Percentiles rank a stretch among this genome's conserved stretches.
Conservation (phyloP, 2,329 filamentous ascomycete species). For the Thermomyces lanuginosus region DNA sequence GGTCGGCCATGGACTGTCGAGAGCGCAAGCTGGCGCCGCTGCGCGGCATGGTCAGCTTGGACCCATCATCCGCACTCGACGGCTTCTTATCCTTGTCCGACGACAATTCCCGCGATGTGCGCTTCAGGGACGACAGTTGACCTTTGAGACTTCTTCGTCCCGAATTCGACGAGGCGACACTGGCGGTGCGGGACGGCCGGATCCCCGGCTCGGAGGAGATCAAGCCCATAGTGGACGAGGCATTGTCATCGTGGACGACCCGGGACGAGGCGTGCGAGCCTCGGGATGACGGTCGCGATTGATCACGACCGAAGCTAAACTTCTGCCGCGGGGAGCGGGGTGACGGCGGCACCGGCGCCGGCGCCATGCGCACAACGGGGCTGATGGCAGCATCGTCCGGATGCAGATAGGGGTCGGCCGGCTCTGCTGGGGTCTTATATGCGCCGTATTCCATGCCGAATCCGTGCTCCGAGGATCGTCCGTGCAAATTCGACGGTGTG, state of each 20-base stretch:
- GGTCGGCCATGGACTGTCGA: constrained; percentile 26
- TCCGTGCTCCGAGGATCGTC: constrained; percentile 17
- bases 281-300: constrained; percentile 19
- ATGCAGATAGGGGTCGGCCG: constrained; percentile 33
- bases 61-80: constrained; percentile 18
- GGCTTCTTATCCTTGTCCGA: constrained; percentile 25
- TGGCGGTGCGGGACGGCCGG: constrained; percentile 21
- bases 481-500: constrained; percentile 12
- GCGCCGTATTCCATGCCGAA: constrained; percentile 62
- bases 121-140: constrained; percentile 19
- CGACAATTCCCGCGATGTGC: constrained; percentile 21
- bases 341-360: constrained; percentile 46
- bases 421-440: constrained; percentile 39
- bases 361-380: constrained; percentile 66
- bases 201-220: constrained; percentile 26
- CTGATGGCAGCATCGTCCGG: constrained; percentile 44
- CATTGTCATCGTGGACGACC: constrained; percentile 16
- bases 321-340: constrained; percentile 45
- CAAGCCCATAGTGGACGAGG: constrained; percentile 18
- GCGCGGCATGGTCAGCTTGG: constrained; percentile 19
- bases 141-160: constrained; percentile 24
- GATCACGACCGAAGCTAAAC: constrained; percentile 36
- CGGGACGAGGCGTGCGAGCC: constrained; percentile 23
- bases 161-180: constrained; percentile 25
- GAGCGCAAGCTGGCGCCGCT: constrained; percentile 25